Evolutionary conservation across 2,329 filamentous ascomycete genomes (phyloP).

Genomic region (Microdochium paspali): DNA sequence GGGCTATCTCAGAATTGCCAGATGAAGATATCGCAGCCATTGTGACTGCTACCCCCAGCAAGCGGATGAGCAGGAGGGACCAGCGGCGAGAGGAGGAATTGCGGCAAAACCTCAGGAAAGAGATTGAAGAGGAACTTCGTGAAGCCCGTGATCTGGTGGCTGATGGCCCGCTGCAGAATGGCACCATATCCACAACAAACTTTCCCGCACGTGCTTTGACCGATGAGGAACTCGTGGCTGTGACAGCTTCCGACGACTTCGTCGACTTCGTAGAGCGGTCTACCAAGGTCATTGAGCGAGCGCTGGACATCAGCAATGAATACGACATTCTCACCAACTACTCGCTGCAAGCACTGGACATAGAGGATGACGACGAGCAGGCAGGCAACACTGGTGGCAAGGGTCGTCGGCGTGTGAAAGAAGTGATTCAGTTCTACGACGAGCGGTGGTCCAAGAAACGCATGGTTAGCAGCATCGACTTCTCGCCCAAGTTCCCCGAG

Average conservation of each 20-base stretch:
- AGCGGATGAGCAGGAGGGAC: slow-evolving; percentile 69
- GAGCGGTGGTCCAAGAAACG: slow-evolving; percentile 95
- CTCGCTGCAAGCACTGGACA: slow-evolving; percentile 65
- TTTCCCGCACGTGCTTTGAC: slow-evolving; percentile 76
- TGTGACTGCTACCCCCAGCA: slow-evolving; percentile 53
- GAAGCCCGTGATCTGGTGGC: slow-evolving; percentile 54
- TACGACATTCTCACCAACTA: slow-evolving; percentile 97
- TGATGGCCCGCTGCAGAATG: slow-evolving; percentile 37
- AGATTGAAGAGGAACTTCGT: slow-evolving; percentile 87
- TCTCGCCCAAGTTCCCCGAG: slow-evolving; percentile 92
- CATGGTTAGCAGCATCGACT: slow-evolving; percentile 92
- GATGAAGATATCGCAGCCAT: slow-evolving; percentile 50
- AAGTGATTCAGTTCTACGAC: slow-evolving; percentile 89
- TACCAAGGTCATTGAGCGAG: slow-evolving; percentile 93
- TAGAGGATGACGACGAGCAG: slow-evolving; percentile 77
- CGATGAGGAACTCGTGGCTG: slow-evolving; percentile 77
- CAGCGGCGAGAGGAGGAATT: slow-evolving; percentile 83
- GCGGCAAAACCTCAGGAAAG: slow-evolving; percentile 70
- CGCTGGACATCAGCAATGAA: slow-evolving; percentile 68
- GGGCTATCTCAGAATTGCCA: slow-evolving; percentile 48
- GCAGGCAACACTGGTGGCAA: slow-evolving; percentile 60
- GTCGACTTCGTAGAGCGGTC: slow-evolving; percentile 91
- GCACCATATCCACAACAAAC: slow-evolving; percentile 35
- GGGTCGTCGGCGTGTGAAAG: slow-evolving; percentile 67
- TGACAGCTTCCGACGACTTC: slow-evolving; percentile 88